Evolutionary conservation across 208 protist genomes (phyloP).

Genomic region (Leishmania aethiopica): DNA sequence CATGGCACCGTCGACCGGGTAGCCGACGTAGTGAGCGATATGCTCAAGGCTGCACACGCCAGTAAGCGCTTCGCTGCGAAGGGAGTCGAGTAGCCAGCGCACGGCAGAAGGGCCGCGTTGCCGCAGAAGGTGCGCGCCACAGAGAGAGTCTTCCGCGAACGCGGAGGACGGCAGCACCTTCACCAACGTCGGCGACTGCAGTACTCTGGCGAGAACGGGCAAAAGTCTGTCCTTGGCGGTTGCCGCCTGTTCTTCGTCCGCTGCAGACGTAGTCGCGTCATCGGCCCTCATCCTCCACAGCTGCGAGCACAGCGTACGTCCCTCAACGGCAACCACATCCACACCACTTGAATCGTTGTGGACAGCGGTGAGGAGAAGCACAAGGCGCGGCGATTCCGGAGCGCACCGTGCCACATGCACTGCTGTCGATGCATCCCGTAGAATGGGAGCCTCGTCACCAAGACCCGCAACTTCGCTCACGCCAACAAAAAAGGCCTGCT

Average conservation of each 20-base stretch:
- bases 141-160: not conserved
- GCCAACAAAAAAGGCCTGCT: not conserved
- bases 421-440: not conserved
- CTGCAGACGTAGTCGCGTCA: not conserved
- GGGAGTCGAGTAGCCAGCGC: not conserved
- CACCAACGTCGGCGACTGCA: not conserved
- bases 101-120: not conserved
- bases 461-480: not conserved
- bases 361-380: not conserved
- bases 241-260: not conserved
- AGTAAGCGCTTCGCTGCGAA: not conserved
- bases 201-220: not conserved
- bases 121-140: not conserved
- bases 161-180: not conserved
- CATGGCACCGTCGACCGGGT: not conserved
- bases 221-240: not conserved
- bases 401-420: not conserved
- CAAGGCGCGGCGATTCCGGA: not conserved
- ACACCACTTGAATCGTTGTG: not conserved
- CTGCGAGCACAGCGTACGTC: not conserved
- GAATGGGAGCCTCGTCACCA: not conserved
- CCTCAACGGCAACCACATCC: conserved; percentile 1
- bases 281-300: not conserved
- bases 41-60: conserved; percentile 13
- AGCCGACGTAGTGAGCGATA: conserved; percentile 12